Evolutionary conservation across 352 stramenopile species (phyloP).

Genomic region (Globisporangium viniferum): DNA sequence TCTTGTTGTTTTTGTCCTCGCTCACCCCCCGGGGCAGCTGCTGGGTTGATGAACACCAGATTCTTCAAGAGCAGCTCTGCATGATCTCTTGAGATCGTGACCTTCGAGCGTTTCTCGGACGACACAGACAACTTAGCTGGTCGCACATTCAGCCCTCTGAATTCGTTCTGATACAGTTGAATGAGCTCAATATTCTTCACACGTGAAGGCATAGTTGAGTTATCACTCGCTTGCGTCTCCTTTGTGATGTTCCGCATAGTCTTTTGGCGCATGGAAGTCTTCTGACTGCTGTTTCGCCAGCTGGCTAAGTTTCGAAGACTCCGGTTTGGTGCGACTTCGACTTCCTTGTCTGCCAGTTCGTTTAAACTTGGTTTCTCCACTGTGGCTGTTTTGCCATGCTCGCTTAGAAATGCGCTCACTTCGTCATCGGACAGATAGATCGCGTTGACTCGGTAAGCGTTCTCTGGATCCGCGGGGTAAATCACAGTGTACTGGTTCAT

Average conservation of each 20-base stretch:
- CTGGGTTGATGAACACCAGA: slow-evolving; percentile 42
- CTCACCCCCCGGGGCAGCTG: background rate
- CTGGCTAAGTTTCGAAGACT: slow-evolving; percentile 13
- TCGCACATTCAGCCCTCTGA: slow-evolving; percentile 39
- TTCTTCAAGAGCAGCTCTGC: slow-evolving; percentile 46
- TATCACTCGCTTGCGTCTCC: background rate
- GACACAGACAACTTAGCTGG: slow-evolving; percentile 29
- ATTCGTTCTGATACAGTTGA: slow-evolving; percentile 44
- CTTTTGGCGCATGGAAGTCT: slow-evolving; percentile 23
- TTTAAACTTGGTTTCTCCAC: background rate
- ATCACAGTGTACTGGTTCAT: slow-evolving; percentile 57
- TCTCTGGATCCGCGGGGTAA: slow-evolving; percentile 27
- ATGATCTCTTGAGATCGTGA: slow-evolving; percentile 36
- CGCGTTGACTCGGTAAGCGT: slow-evolving; percentile 36
- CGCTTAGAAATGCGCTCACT: slow-evolving; percentile 22
- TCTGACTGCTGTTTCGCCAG: slow-evolving; percentile 23
- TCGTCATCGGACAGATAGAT: slow-evolving; percentile 65
- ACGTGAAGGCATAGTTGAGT: background rate
- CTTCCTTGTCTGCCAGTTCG: background rate
- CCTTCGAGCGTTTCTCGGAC: slow-evolving; percentile 37
- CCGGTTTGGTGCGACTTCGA: background rate
- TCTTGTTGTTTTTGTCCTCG: background rate
- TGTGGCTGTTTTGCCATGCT: background rate
- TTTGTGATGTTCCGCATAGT: slow-evolving; percentile 1
- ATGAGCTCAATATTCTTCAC: slow-evolving; percentile 17